These are phyloP conservation scores for Neopestalotiopsis rosae DNA, from an alignment of 2,329 filamentous ascomycete species.

Conservation along the genomic window DNA sequence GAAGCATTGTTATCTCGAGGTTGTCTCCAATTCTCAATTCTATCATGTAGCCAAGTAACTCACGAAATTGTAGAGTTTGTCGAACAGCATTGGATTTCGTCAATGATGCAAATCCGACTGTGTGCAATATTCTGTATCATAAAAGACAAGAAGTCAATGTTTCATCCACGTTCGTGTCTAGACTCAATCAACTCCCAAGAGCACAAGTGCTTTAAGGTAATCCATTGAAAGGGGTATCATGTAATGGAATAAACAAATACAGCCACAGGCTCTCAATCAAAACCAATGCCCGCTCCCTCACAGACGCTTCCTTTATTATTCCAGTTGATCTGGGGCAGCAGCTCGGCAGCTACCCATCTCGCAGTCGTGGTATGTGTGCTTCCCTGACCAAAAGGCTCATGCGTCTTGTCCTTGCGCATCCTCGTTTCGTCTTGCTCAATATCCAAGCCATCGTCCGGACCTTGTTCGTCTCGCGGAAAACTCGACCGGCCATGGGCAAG, in stretches of 20 bases:
- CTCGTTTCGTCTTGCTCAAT: constrained; percentile 31
- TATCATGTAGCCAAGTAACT: not conserved
- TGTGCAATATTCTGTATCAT: too few species aligned
- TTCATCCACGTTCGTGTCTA: too few species aligned
- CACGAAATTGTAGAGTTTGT: not conserved
- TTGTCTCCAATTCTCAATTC: not conserved
- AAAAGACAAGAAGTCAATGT: too few species aligned
- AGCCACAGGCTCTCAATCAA: not conserved
- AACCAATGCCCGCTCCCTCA: constrained; percentile 47
- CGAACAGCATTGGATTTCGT: too few species aligned
- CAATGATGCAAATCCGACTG: too few species aligned
- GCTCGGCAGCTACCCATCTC: constrained; percentile 60
- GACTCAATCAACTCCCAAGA: too few species aligned
- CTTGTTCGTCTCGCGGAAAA: constrained; percentile 42
- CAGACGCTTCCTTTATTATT: constrained; percentile 57
- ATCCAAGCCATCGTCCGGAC: constrained; percentile 19
- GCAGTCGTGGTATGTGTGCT: constrained; percentile 64
- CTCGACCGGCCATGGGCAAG: constrained; percentile 58
- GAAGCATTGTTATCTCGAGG: not conserved
- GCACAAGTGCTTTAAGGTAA: not conserved
- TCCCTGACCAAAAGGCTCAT: constrained; percentile 61
- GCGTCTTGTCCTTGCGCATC: constrained; percentile 48
- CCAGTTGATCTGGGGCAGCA: constrained; percentile 56
- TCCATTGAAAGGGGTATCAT: not conserved
- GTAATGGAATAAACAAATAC: not conserved